A percentile compares a stretch with the other conserved stretches of the same genome.
Evolutionary conservation across 352 stramenopile genomes (phyloP).

Genomic region (Phytophthora lateralis): DNA sequence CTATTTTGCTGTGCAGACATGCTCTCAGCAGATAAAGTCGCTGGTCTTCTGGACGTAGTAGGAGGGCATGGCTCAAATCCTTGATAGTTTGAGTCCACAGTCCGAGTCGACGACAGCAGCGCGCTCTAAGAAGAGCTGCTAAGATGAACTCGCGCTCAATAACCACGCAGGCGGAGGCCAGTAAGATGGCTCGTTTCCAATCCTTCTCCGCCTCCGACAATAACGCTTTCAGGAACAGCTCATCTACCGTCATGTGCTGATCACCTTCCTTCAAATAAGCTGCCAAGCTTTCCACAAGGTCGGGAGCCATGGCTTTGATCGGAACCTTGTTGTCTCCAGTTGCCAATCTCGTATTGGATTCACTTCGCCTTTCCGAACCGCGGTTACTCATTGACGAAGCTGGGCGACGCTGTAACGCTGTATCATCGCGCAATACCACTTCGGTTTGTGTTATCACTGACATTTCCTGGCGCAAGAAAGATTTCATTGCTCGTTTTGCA

Average conservation of each 20-base stretch:
- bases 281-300: constrained; percentile 50
- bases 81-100: constrained; percentile 79
- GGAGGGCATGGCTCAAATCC: constrained; percentile 60
- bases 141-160: constrained; percentile 70
- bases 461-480: constrained; percentile 63
- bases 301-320: constrained; percentile 51
- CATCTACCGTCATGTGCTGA: constrained; percentile 63
- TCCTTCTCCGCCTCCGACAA: constrained; percentile 57
- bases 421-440: constrained; percentile 49
- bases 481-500: constrained; percentile 68
- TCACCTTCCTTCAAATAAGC: constrained; percentile 63
- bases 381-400: constrained; percentile 16
- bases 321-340: constrained; percentile 27
- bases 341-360: constrained; percentile 8
- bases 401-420: constrained; percentile 42
- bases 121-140: constrained; percentile 60
- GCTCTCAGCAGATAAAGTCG: constrained; percentile 60
- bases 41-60: constrained; percentile 57
- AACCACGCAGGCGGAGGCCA: constrained; percentile 72
- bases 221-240: constrained; percentile 62
- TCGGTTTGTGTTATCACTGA: constrained; percentile 70
- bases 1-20: constrained; percentile 63
- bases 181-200: constrained; percentile 74
- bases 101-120: constrained; percentile 70
- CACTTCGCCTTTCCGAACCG: constrained; percentile 5